phyloP scores from a whole-genome alignment of 805 yeast species.

The Ogataea populi-albae region DNA sequence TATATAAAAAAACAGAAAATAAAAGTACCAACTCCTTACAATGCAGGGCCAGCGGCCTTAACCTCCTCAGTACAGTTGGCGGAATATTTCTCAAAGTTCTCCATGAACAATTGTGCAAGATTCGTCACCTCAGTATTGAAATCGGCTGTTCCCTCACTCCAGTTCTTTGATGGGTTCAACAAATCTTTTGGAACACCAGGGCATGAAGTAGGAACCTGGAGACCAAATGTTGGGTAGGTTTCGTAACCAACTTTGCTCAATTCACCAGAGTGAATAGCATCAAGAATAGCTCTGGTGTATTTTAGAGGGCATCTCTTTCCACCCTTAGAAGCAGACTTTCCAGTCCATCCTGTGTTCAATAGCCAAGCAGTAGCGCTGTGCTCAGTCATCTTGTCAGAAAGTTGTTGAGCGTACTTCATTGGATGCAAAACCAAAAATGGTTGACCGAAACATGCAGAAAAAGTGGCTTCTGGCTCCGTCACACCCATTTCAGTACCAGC shows the following conservation, averaged over 20 bases:
- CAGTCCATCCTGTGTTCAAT: constrained; percentile 98
- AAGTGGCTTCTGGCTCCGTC: constrained; percentile 96
- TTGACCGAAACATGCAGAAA: constrained; percentile 98
- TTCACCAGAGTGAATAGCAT: constrained; percentile 90
- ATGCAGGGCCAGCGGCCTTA: constrained; percentile 85
- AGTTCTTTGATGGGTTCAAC: constrained; percentile 81
- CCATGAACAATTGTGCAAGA: constrained; percentile 75
- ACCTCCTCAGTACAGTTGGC: constrained; percentile 83
- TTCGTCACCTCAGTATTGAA: constrained; percentile 54
- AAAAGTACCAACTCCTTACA: constrained; percentile 27
- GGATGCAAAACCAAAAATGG: constrained; percentile 98
- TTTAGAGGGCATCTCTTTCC: constrained; percentile 97
- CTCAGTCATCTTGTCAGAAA: constrained; percentile 84
- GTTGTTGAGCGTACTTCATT: constrained; percentile 95
- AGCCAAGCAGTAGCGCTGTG: constrained; percentile 94
- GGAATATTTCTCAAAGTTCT: constrained; percentile 83
- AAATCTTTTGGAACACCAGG: constrained; percentile 81
- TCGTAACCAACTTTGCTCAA: constrained; percentile 79
- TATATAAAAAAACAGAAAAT: constrained; percentile 3
- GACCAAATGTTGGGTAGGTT: constrained; percentile 79
- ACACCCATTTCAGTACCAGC: constrained; percentile 99
- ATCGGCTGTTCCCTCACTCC: constrained; percentile 60
- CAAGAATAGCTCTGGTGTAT: constrained; percentile 94
- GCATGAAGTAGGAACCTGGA: constrained; percentile 79
- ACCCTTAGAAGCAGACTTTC: constrained; percentile 86